Base-by-base conservation (phyloP, 2,329 filamentous ascomycete genomes). In the Calonectria pteridis region DNA sequence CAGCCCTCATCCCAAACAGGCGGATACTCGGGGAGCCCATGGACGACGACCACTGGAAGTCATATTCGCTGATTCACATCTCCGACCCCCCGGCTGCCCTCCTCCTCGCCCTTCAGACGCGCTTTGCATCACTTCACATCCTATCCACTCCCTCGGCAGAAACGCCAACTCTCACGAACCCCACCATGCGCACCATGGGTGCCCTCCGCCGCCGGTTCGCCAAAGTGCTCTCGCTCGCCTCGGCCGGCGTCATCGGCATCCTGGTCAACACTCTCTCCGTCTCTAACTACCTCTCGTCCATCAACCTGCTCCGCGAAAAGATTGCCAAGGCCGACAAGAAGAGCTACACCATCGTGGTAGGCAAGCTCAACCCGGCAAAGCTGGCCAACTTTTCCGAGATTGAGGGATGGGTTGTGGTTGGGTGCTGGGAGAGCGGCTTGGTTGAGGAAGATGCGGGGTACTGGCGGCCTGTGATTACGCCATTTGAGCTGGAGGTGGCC, bases 361-460 rank as follows among this genome's bases (percentile, higher is more conserved):
- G 97, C 73, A 98, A 98, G 84, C 89, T 99, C 31, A 99, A 98
- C 81, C 93, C 96, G 0, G 96, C 96, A 46, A 99, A 99, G 84
- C 89, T 99, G 28, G 97, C 97, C 63, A 99, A 99, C 84, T 99
- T 99, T 85, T 92, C 94, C 72, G 97, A 99, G 84, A 91, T 99
- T 6, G 96, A 95, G 53, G 96, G 95, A 20, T 99, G 97, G 97
- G 95, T 98, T 0, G 95, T 98, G 0, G 94, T 99, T 13, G 96
- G 97, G 3, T 99, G 97, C 85, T 99, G 97, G 97, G 97, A 99
- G 86, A 98, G 96, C 83, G 95, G 94, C 73, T 86, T 98, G 65
- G 91, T 99, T 6, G 96, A 98, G 79, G 95, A 95, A 76, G 94
- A 94, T 72, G 84, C 84, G 0, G 94, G 94, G 9, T 98, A 98